Conservation (phyloP, 768 basidiomycete species). For the Agrocybe praecox region DNA sequence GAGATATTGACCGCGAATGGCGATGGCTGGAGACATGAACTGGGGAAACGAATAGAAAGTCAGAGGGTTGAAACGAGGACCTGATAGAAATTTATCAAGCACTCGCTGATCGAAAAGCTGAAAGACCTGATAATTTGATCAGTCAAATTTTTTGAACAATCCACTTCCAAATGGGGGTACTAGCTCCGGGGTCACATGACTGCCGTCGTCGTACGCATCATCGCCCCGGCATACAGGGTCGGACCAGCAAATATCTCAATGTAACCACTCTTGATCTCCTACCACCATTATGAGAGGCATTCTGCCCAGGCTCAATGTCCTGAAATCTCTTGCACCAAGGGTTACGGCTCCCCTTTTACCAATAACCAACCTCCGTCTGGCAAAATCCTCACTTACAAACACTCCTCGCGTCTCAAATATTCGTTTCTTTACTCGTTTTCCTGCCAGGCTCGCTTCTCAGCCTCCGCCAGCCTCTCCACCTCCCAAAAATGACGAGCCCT, state of each 20-base stretch:
- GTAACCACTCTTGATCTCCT: neutral
- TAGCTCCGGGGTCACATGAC: constrained; percentile 9
- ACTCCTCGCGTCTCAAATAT: constrained; percentile 27
- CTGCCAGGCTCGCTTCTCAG: constrained; percentile 47
- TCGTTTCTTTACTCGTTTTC: constrained; percentile 53
- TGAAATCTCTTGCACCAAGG: constrained; percentile 47
- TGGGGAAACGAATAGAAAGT: constrained; percentile 17
- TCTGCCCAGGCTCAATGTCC: constrained; percentile 44
- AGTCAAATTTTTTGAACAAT: constrained; percentile 13
- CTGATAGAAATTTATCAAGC: neutral
- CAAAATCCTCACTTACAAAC: constrained; percentile 27
- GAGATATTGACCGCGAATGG: constrained; percentile 27
- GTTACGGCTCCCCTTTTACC: constrained; percentile 52
- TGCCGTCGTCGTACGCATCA: constrained; percentile 1
- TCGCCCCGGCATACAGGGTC: constrained; percentile 4
- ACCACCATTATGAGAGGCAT: constrained; percentile 37
- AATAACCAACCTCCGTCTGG: constrained; percentile 35
- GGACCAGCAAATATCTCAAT: neutral
- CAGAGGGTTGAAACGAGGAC: constrained; percentile 2
- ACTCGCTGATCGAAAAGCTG: neutral
- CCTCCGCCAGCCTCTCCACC: constrained; percentile 35
- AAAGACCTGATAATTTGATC: neutral
- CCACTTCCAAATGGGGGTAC: constrained; percentile 18
- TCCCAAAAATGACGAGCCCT: constrained; percentile 37
- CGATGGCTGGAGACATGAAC: constrained; percentile 46